These are phyloP conservation scores for Saccharomycopsis selenospora DNA, from an alignment of 805 yeast genomes.

Conservation along the genomic window DNA sequence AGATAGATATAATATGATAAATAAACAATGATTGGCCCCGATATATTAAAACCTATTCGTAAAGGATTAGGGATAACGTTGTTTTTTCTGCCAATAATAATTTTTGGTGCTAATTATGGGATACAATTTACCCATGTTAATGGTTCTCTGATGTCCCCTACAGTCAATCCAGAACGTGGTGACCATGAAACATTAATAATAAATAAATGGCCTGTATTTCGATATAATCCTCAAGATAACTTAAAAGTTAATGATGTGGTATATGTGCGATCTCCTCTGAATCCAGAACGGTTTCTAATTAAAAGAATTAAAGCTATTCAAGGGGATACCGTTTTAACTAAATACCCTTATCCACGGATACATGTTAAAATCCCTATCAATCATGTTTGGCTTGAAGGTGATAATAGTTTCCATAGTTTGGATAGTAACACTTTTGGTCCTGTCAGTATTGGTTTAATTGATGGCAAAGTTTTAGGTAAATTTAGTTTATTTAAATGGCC, in stretches of 20 bases:
- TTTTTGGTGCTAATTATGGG: neutral
- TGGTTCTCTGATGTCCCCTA: constrained; percentile 86
- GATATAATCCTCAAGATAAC: constrained; percentile 26
- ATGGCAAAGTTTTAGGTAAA: constrained; percentile 82
- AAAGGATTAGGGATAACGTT: neutral
- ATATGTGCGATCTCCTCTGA: constrained; percentile 69
- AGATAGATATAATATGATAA: neutral
- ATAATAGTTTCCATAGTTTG: constrained; percentile 66
- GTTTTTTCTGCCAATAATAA: neutral
- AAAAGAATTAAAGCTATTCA: constrained; percentile 73
- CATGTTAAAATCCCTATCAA: constrained; percentile 60
- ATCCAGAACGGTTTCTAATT: constrained; percentile 68
- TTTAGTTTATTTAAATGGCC: constrained; percentile 24
- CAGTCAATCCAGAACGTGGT: constrained; percentile 63
- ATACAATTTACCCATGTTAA: constrained; percentile 23
- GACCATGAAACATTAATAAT: constrained; percentile 48
- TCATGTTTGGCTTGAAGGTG: constrained; percentile 95
- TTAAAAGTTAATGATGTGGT: constrained; percentile 63
- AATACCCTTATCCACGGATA: constrained; percentile 59
- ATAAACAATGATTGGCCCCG: neutral
- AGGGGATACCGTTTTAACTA: constrained; percentile 60
- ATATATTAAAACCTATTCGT: neutral
- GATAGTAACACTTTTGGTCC: constrained; percentile 91
- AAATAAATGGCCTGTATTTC: constrained; percentile 56
- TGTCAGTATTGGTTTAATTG: constrained; percentile 66